Evolutionary conservation across 129 eudicot species (phyloP).

Genomic region (Arctium minus): DNA sequence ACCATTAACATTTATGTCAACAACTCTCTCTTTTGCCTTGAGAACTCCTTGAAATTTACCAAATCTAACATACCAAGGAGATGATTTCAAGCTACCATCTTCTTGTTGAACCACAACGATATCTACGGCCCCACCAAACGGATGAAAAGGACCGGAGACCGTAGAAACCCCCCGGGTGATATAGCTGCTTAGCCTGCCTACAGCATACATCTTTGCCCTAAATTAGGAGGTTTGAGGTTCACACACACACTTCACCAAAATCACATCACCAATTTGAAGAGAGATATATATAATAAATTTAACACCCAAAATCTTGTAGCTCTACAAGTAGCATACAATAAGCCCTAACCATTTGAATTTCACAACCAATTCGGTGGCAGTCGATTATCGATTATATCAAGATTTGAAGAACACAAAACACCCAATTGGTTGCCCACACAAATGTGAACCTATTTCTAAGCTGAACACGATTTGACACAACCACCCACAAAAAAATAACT

Average conservation of each 20-base stretch:
- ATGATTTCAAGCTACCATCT: slow-evolving; percentile 81
- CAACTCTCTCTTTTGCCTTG: slow-evolving; percentile 71
- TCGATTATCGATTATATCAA: background rate
- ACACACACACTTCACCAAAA: background rate
- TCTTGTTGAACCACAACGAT: slow-evolving; percentile 84
- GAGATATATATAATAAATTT: background rate
- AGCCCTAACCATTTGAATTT: slow-evolving; percentile 6
- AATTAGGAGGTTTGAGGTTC: slow-evolving; percentile 21
- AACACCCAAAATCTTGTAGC: background rate
- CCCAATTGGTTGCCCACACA: background rate
- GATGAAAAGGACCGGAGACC: slow-evolving; percentile 87
- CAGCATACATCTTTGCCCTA: slow-evolving; percentile 55
- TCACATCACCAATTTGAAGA: slow-evolving; percentile 20
- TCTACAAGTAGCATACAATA: background rate
- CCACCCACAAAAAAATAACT: background rate
- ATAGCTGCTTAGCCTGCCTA: slow-evolving; percentile 80
- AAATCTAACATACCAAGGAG: slow-evolving; percentile 95
- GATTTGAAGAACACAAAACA: background rate
- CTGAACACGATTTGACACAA: background rate
- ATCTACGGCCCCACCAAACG: slow-evolving; percentile 93
- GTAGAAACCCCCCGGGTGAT: slow-evolving; percentile 69
- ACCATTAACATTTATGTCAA: slow-evolving; percentile 75
- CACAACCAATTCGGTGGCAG: slow-evolving; percentile 4
- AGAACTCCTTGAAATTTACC: slow-evolving; percentile 97
- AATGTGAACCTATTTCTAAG: slow-evolving; percentile 3